These are phyloP conservation scores for Kazachstania viticola DNA, from an alignment of 805 yeast species.

Conservation along the genomic window DNA sequence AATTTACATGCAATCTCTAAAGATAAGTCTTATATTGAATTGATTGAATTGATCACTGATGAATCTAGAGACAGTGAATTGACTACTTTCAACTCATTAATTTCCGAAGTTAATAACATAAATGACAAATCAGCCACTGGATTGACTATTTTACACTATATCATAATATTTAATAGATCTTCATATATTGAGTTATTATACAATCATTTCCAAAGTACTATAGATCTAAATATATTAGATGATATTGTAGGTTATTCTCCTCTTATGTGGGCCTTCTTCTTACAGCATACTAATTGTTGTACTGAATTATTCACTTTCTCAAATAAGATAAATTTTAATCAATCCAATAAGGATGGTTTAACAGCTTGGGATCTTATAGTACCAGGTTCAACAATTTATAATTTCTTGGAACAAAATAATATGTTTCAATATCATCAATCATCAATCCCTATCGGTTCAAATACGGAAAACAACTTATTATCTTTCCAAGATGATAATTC, in stretches of 20 bases:
- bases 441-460: too few species aligned
- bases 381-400: slow-evolving; percentile 46
- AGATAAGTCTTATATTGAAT: slow-evolving; percentile 12
- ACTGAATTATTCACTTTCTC: slow-evolving; percentile 47
- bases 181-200: slow-evolving; percentile 39
- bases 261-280: slow-evolving; percentile 76
- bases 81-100: slow-evolving; percentile 10
- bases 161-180: slow-evolving; percentile 42
- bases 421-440: slow-evolving; percentile 19
- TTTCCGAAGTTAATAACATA: slow-evolving; percentile 8
- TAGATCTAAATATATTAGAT: slow-evolving; percentile 41
- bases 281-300: slow-evolving; percentile 44
- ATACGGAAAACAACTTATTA: too few species aligned
- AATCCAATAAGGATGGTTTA: slow-evolving; percentile 21
- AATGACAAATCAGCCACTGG: slow-evolving; percentile 28
- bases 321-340: slow-evolving; percentile 42
- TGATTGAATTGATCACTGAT: slow-evolving; percentile 15
- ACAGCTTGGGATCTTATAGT: slow-evolving; percentile 45
- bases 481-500: too few species aligned
- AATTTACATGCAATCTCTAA: slow-evolving; percentile 2
- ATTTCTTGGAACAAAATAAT: slow-evolving; percentile 46
- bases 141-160: slow-evolving; percentile 37
- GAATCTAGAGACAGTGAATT: slow-evolving; percentile 14
- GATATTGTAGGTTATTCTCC: slow-evolving; percentile 48
- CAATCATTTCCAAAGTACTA: slow-evolving; percentile 17